These are phyloP conservation scores for Galium porrigens DNA, from an alignment of 305 asterid genomes.

Conservation along the genomic window DNA sequence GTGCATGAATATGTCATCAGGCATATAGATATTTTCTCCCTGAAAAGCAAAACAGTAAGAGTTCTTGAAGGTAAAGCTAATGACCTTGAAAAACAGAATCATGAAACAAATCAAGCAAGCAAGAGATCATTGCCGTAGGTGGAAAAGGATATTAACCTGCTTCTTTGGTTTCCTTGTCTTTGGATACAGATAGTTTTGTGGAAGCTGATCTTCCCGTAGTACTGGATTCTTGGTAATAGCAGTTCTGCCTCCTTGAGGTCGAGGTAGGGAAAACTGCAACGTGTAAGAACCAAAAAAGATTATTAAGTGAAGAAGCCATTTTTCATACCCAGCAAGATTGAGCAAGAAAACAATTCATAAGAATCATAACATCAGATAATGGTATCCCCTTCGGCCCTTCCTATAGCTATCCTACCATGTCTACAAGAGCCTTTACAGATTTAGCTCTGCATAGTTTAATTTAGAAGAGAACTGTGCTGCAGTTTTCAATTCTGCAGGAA, in stretches of 20 bases:
- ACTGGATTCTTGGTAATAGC: slow-evolving; percentile 75
- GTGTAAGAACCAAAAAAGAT: slow-evolving; percentile 1
- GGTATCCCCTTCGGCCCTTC: background rate
- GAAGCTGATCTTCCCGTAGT: slow-evolving; percentile 93
- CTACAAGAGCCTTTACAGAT: background rate
- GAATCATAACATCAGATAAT: background rate
- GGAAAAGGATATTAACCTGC: slow-evolving; percentile 30
- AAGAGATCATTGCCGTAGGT: background rate
- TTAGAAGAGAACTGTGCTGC: background rate
- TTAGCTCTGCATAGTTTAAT: background rate
- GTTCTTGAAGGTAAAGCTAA: background rate
- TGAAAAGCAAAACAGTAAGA: slow-evolving; percentile 12
- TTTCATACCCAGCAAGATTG: background rate
- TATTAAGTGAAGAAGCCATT: background rate
- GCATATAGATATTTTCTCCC: slow-evolving; percentile 33
- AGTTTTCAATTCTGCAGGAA: background rate
- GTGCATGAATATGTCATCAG: slow-evolving; percentile 50
- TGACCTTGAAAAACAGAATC: background rate
- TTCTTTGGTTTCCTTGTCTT: slow-evolving; percentile 67
- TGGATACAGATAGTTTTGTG: slow-evolving; percentile 68
- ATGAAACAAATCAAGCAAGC: background rate
- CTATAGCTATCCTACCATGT: background rate
- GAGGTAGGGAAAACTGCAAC: slow-evolving; percentile 69
- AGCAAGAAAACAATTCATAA: background rate
- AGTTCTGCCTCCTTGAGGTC: slow-evolving; percentile 89